phyloP scores from a whole-genome alignment of 306 rosid genomes.

The Prunus salicina region DNA sequence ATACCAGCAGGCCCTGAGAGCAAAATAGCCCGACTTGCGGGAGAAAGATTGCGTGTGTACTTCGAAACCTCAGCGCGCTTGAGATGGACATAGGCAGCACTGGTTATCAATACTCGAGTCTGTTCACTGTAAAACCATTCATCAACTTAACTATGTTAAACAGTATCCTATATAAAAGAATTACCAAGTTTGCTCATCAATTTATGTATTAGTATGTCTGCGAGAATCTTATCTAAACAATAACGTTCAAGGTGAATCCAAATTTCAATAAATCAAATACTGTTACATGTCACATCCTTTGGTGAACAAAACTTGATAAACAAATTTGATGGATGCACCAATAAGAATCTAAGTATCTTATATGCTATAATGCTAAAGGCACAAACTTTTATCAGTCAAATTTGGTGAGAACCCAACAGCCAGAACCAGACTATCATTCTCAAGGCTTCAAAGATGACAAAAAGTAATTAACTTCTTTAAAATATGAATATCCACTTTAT shows the following conservation, averaged over 20 bases:
- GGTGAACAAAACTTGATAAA: not conserved
- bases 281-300: not conserved
- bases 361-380: not conserved
- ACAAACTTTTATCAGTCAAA: not conserved
- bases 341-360: not conserved
- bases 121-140: constrained; percentile 59
- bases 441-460: not conserved
- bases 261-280: not conserved
- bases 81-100: constrained; percentile 94
- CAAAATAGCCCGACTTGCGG: constrained; percentile 91
- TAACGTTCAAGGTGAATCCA: not conserved
- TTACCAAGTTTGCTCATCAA: not conserved
- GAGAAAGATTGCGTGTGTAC: constrained; percentile 84
- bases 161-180: not conserved
- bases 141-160: not conserved
- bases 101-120: constrained; percentile 78
- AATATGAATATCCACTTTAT: not conserved
- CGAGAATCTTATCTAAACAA: too few species aligned
- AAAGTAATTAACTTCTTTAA: not conserved
- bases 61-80: constrained; percentile 84
- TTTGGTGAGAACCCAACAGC: not conserved
- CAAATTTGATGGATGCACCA: not conserved
- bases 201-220: not conserved
- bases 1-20: constrained; percentile 95
- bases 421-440: too few species aligned